Conservation (phyloP, 805 yeast species). For the Suhomyces canberraensis region DNA sequence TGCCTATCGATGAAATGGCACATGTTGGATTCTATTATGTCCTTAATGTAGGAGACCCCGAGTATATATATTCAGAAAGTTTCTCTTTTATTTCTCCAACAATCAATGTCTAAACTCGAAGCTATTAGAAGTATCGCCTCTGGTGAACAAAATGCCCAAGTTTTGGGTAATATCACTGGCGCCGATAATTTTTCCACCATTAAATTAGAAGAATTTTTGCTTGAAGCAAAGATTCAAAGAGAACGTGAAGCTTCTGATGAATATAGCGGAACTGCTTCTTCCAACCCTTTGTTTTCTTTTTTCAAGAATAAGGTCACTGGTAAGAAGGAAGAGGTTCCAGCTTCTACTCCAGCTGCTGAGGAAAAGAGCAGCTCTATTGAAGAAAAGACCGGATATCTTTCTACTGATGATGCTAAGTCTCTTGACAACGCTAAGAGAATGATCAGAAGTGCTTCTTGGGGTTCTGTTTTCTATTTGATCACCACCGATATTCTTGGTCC, state of each 20-base stretch:
- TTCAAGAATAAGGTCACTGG: not conserved
- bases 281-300: not conserved
- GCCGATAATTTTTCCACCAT: not conserved
- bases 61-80: too few relatives aligned
- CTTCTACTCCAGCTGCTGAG: not conserved
- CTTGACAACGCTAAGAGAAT: not conserved
- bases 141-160: not conserved
- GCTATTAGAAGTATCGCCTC: not conserved
- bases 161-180: not conserved
- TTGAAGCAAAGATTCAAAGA: not conserved
- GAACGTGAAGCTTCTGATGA: not conserved
- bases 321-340: not conserved
- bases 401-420: not conserved
- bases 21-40: too few relatives aligned
- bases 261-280: not conserved
- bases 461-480: not conserved
- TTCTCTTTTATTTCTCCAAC: too few relatives aligned
- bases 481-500: not conserved
- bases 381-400: not conserved
- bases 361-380: not conserved
- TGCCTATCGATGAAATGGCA: too few relatives aligned
- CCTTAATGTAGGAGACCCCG: too few relatives aligned
- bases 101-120: not conserved
- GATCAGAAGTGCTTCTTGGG: not conserved
- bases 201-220: not conserved